These are phyloP conservation scores for Penicillium ucsense DNA, from an alignment of 495 filamentous ascomycete species.

Conservation along the genomic window DNA sequence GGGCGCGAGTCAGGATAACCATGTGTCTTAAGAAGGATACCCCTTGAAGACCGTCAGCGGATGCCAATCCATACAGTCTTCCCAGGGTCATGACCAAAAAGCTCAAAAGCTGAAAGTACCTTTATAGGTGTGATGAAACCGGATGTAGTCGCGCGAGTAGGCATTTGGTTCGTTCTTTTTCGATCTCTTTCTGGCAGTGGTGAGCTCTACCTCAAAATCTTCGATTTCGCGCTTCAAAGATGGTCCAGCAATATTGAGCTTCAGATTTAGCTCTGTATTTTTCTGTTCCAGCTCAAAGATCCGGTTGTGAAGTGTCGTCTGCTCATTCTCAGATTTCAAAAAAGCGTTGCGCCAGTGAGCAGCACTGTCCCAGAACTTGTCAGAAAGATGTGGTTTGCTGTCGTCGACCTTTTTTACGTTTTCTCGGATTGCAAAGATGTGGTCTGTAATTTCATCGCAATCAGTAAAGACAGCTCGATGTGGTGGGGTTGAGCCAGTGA, in stretches of 20 bases:
- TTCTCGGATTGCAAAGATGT: slow-evolving; percentile 29
- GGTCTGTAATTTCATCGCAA: slow-evolving; percentile 17
- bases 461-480: no score
- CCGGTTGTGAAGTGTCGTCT: slow-evolving; percentile 32
- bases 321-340: slow-evolving; percentile 33
- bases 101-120: no score
- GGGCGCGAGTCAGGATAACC: slow-evolving; percentile 20
- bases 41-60: background rate
- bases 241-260: slow-evolving; percentile 6
- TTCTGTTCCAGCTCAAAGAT: slow-evolving; percentile 33
- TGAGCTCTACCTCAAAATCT: background rate
- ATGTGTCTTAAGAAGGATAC: slow-evolving; percentile 25
- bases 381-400: background rate
- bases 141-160: background rate
- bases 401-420: slow-evolving; percentile 19
- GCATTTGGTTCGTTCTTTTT: background rate
- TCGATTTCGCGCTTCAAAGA: slow-evolving; percentile 19
- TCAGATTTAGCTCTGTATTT: slow-evolving; percentile 17
- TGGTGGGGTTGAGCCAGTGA: background rate
- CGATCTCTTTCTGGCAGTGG: slow-evolving; percentile 3
- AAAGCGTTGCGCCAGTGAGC: slow-evolving; percentile 44
- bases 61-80: no score
- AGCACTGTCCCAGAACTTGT: slow-evolving; percentile 37
- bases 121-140: no score
- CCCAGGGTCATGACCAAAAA: no score